Evolutionary conservation across 2,329 filamentous ascomycete species (phyloP), one percentile per base, ranked within the genome.

Genomic region (Pseudonectria buxi): DNA sequence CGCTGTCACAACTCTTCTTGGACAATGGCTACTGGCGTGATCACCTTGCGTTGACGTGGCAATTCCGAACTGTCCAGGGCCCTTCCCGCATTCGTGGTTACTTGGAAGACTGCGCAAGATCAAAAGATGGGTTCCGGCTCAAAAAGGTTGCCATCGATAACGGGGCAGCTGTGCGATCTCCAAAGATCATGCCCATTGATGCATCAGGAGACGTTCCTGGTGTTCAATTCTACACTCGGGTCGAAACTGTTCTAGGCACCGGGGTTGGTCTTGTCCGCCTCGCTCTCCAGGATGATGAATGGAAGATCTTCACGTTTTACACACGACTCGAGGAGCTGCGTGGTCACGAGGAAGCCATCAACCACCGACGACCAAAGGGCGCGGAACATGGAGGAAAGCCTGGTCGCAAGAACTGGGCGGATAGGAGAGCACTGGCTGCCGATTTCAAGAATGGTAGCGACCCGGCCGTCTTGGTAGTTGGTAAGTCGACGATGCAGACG

Each of bases 231-330:
- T 81, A 77, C 45, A 57, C 81, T 32, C 65, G 54, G 0, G 58
- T 79, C 14, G 64, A 72, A 3, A 80, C 73, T 0, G 58, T 63
- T 5, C 46, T 74, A 2, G 80, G 80, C 0, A 45, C 46, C 0
- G 82, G 78, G 0, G 57, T 66, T 2, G 81, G 81, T 2, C 45
- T 83, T 2, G 63, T 73, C 0, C 63, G 76, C 4, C 53, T 84
- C 1, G 62, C 68, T 0, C 54, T 66, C 26, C 58, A 64, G 31
- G 54, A 56, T 1, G 61, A 55, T 0, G 25, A 39, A 3, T 84
- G 78, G 78, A 80, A 77, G 51, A 71, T 76, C 0, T 81, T 75
- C 43, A 79, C 76, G 2, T 47, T 85, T 0, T 83, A 76, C 49
- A 84, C 81, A 0, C 63, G 67, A 0, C 59, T 86, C 5, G 51